Conservation (phyloP, 2,329 filamentous ascomycete species). For the Neonectria ditissima region DNA sequence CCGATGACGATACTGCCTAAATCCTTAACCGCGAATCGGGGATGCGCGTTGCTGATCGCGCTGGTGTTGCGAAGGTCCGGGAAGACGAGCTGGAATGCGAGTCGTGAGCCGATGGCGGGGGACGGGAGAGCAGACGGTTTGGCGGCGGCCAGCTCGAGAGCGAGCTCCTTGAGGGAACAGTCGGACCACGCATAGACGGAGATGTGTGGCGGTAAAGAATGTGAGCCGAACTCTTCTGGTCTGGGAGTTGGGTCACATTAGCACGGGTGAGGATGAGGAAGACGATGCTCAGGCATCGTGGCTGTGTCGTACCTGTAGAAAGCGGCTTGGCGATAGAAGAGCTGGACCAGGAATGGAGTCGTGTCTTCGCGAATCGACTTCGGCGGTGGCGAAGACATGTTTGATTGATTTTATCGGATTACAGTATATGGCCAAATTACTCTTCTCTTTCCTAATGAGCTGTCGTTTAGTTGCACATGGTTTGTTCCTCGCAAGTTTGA, state of each 20-base stretch:
- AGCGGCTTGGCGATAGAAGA: conserved; percentile 81
- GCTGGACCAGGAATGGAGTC: conserved; percentile 86
- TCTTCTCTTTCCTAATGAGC: neutral
- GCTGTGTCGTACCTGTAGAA: conserved; percentile 72
- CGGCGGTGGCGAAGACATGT: conserved; percentile 35
- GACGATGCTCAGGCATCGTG: neutral
- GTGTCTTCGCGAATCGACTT: conserved; percentile 74
- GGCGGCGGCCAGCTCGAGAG: conserved; percentile 77
- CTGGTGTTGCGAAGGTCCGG: conserved; percentile 71
- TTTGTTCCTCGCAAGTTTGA: conserved; percentile 13
- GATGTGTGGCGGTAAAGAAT: conserved; percentile 73
- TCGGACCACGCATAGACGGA: conserved; percentile 88
- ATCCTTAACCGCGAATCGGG: conserved; percentile 80
- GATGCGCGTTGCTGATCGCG: conserved; percentile 47
- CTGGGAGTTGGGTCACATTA: conserved; percentile 53
- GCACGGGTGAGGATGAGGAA: neutral
- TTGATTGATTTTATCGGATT: neutral
- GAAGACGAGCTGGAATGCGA: conserved; percentile 90
- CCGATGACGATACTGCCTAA: conserved; percentile 85
- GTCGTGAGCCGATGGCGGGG: conserved; percentile 82
- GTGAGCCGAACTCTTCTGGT: conserved; percentile 75
- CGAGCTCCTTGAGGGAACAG: conserved; percentile 84
- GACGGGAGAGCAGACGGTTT: conserved; percentile 75
- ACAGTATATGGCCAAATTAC: neutral
- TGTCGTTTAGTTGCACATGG: conserved; percentile 14